Conservation (phyloP, 495 filamentous ascomycete genomes). For the Sporormia fimetaria region DNA sequence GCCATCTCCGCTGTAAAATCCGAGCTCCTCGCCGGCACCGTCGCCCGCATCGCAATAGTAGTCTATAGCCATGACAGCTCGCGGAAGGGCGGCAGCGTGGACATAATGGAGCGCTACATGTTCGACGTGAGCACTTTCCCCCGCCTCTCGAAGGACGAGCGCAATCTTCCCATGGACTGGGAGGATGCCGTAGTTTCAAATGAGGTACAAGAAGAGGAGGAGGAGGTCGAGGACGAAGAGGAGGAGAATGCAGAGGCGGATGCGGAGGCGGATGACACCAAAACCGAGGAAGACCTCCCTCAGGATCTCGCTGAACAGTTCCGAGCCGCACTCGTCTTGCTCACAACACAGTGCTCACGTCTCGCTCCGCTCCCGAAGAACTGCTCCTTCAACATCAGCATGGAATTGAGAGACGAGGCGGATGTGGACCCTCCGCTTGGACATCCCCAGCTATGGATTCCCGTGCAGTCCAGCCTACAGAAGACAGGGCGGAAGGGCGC, state of each 20-base stretch:
- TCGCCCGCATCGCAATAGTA: constrained; percentile 62
- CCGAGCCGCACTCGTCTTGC: constrained; percentile 43
- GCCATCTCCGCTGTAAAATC: constrained; percentile 62
- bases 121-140: constrained; percentile 76
- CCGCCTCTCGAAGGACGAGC: constrained; percentile 38
- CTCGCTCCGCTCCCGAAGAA: constrained; percentile 56
- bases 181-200: constrained; percentile 40
- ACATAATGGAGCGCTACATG: constrained; percentile 64
- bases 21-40: constrained; percentile 61
- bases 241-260: constrained; percentile 29
- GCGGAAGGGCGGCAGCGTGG: neutral
- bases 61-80: constrained; percentile 36
- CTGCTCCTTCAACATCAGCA: constrained; percentile 77
- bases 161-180: constrained; percentile 33
- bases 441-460: constrained; percentile 59
- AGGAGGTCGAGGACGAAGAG: constrained; percentile 6
- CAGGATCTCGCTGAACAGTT: constrained; percentile 65
- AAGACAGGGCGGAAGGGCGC: constrained; percentile 21
- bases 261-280: constrained; percentile 6
- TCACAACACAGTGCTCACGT: constrained; percentile 45
- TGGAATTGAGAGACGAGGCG: constrained; percentile 67
- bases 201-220: neutral
- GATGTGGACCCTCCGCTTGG: constrained; percentile 57
- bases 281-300: neutral
- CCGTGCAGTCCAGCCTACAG: constrained; percentile 40